phyloP scores from a whole-genome alignment of 192 early-diverging fungal species.

The Backusella westeae region DNA sequence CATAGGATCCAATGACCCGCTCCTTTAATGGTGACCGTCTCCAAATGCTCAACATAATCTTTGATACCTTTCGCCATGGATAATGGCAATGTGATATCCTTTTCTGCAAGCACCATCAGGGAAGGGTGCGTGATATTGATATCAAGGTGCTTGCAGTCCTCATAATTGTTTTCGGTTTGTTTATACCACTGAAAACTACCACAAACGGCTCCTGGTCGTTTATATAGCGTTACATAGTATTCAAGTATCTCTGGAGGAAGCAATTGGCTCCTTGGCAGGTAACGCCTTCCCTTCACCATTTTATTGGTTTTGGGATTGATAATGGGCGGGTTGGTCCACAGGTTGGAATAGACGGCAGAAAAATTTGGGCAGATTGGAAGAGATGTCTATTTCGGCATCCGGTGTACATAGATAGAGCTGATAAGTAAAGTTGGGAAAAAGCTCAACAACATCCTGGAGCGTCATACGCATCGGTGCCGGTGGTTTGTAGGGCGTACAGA shows the following conservation, averaged over 20 bases:
- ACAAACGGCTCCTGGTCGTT: slow-evolving; percentile 37
- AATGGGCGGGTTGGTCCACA: slow-evolving; percentile 5
- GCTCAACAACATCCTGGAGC: slow-evolving; percentile 42
- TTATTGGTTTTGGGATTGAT: slow-evolving; percentile 9
- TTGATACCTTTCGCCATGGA: slow-evolving; percentile 21
- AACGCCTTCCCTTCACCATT: slow-evolving; percentile 8
- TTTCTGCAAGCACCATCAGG: slow-evolving; percentile 26
- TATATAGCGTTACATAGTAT: slow-evolving; percentile 46
- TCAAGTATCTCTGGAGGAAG: slow-evolving; percentile 13
- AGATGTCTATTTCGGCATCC: slow-evolving; percentile 35
- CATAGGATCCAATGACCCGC: slow-evolving; percentile 32
- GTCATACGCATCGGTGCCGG: slow-evolving; percentile 30
- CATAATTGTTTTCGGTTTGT: slow-evolving; percentile 24
- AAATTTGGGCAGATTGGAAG: neutral
- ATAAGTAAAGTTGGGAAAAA: slow-evolving; percentile 49
- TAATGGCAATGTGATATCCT: slow-evolving; percentile 18
- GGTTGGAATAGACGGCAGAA: slow-evolving; percentile 20
- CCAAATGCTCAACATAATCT: slow-evolving; percentile 15
- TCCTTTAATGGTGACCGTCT: slow-evolving; percentile 14
- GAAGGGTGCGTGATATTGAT: neutral
- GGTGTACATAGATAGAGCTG: slow-evolving; percentile 38
- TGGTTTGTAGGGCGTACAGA: slow-evolving; percentile 52
- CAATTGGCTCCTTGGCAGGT: neutral
- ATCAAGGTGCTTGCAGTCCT: slow-evolving; percentile 17
- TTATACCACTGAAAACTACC: slow-evolving; percentile 56